Base-by-base conservation (phyloP, 2,329 filamentous ascomycete genomes). In the Nemania sp. region DNA sequence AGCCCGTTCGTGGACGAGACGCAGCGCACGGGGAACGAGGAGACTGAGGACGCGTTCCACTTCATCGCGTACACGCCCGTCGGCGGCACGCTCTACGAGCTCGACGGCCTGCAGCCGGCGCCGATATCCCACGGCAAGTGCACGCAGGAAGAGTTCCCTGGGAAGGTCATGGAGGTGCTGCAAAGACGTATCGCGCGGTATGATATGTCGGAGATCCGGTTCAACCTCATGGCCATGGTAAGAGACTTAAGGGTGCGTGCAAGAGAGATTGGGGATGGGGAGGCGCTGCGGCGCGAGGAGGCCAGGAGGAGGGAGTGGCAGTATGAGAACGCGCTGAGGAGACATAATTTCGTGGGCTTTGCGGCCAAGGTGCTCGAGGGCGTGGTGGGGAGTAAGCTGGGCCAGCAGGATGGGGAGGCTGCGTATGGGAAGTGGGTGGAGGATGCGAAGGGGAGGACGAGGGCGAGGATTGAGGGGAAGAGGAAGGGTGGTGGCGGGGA, bases 291-390 rank as follows among this genome's bases (percentile, higher is more conserved):
- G 72, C 85, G 90, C 62, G 94, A 98, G 85, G 89, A 95, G 82
- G 86, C 88, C 77, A 97, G 97, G 88, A 87, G 96, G 60, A 86
- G 86, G 66, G 92, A 90, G 71, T 99, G 96, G 96, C 87, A 90
- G 77, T 98, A 96, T 86, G 96, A 99, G 86, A 99, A 99, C 81
- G 92, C 94, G 11, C 84, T 99, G 76, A 84, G 96, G 68, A 85
- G 92, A 74, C 95, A 97, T 80, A 99, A 99, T 81, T 99, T 99
- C 83, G 93, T 99, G 0, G 95, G 94, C 0, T 98, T 99, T 76
- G 92, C 95, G 2, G 94, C 93, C 13, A 94, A 98, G 83, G 85
- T 98, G 68, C 83, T 97, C 74, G 97, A 96, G 84, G 92, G 90
- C 0, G 95, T 98, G 3, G 92, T 93, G n/a, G 85, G 82, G 71